Conservation (phyloP, 2,329 filamentous ascomycete species). For the Lachnellula hyalina region DNA sequence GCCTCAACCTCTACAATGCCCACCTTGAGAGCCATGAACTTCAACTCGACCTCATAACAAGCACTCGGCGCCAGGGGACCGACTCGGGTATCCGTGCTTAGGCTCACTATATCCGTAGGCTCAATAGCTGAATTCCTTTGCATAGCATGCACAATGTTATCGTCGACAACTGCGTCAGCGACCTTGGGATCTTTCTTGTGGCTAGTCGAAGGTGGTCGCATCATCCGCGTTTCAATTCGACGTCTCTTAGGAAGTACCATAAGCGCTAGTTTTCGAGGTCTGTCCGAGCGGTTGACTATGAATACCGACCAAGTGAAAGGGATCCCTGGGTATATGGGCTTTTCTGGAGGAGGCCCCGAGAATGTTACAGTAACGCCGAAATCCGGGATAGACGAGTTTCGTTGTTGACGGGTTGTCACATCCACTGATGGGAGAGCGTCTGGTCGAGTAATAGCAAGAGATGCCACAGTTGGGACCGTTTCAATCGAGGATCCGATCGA, state of each 20-base stretch:
- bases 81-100: constrained; percentile 69
- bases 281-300: constrained; percentile 65
- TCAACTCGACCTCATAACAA: constrained; percentile 68
- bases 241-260: constrained; percentile 61
- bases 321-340: constrained; percentile 57
- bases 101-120: constrained; percentile 62
- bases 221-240: constrained; percentile 45
- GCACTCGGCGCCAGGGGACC: constrained; percentile 67
- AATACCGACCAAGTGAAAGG: constrained; percentile 69
- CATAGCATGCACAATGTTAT: constrained; percentile 65
- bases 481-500: constrained; percentile 53
- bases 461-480: constrained; percentile 47
- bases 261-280: constrained; percentile 63
- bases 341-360: constrained; percentile 52
- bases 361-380: constrained; percentile 74
- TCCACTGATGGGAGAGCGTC: constrained; percentile 57
- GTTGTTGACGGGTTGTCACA: constrained; percentile 39
- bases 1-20: constrained; percentile 69
- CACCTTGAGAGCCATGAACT: constrained; percentile 61
- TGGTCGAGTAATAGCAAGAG: constrained; percentile 52
- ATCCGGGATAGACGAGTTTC: constrained; percentile 45
- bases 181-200: constrained; percentile 33
- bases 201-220: constrained; percentile 45
- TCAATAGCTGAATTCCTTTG: constrained; percentile 62
- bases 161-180: constrained; percentile 66